Evolutionary conservation across 441 rosid species (phyloP), one percentile per base, ranked within the genome.

Genomic region (Capsella rubella): DNA sequence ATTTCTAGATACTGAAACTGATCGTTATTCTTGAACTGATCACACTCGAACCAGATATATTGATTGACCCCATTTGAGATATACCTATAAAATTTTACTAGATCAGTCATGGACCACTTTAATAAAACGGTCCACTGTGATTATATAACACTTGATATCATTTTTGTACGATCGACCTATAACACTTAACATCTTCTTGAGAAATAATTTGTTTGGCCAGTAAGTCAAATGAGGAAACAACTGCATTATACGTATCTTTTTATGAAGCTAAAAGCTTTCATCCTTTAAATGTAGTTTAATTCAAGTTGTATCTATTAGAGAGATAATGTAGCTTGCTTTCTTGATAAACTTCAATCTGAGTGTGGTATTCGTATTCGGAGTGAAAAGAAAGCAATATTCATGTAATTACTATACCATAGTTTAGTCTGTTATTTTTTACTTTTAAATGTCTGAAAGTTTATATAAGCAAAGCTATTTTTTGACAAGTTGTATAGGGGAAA

Each of bases 81-180:
- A 12, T 35, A 46, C 55, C 37, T 47, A 35, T 59, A 59, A 58
- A 12, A n/a, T 40, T 21, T 25, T 60, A 59, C 47, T 51, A 37
- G 18, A 59, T 59, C 50, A 50, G 16, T 16, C 37, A 35, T 50
- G 74, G 67, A 37, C 74, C 60, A 71, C 18, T 59, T 11, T 49
- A 28, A 27, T 37, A 59, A 71, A 61, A 51, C 43, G 28, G 53
- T 46, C 21, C 39, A 21, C 45, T 3, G 10, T 37, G 63, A 42
- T 14, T 56, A 14, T 56, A 39, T 34, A 18, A 16, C 12, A 9
- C 12, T 9, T 37, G 12, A 37, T 37, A 37, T 37, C 12, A 37
- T 37, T 37, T 9, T 3, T 37, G 21, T 37, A 37, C 12, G 12
- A 21, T 37, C 42, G 42, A 37, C 40, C 3, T 37, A 35, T 34